Percentiles rank a stretch among this genome's conserved stretches.
Evolutionary conservation across 2,329 filamentous ascomycete genomes (phyloP).

Genomic region (Ophiocordyceps camponoti-floridani): DNA sequence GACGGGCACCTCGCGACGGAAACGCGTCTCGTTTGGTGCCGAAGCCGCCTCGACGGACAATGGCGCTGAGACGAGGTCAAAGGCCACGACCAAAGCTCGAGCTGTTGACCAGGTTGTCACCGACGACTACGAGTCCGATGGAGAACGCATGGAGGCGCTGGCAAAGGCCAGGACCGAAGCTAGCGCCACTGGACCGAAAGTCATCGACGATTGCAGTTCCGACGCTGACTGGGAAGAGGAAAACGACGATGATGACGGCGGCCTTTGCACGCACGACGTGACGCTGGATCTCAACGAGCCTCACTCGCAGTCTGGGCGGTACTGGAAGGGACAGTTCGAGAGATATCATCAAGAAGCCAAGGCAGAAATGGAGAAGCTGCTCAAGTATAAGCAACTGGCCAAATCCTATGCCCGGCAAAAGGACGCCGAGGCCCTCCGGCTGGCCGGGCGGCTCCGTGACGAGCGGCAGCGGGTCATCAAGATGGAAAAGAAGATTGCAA

Average conservation of each 20-base stretch:
- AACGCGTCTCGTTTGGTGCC: conserved; percentile 45
- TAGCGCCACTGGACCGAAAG: conserved; percentile 1
- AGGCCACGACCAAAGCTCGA: neutral
- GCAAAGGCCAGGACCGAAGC: neutral
- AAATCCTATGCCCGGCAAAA: conserved; percentile 67
- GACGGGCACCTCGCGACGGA: conserved; percentile 39
- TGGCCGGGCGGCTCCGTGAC: conserved; percentile 47
- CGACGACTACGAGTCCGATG: conserved; percentile 14
- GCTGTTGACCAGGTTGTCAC: conserved; percentile 2
- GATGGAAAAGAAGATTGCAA: conserved; percentile 44
- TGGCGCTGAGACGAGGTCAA: conserved; percentile 9
- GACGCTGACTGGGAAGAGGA: conserved; percentile 38
- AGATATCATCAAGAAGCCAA: conserved; percentile 56
- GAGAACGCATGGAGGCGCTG: conserved; percentile 33
- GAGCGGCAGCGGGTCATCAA: conserved; percentile 46
- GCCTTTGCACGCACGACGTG: conserved; percentile 34
- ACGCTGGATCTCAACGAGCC: conserved; percentile 58
- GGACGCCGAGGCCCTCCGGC: conserved; percentile 49
- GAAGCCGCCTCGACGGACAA: conserved; percentile 18
- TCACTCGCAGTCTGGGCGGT: conserved; percentile 55
- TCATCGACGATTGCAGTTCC: conserved; percentile 5
- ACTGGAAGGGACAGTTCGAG: conserved; percentile 66
- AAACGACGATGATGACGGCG: conserved; percentile 17
- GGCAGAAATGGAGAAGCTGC: conserved; percentile 57
- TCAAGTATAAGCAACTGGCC: conserved; percentile 63